phyloP scores from a whole-genome alignment of 352 stramenopile species.

The Pythium inflatum region DNA sequence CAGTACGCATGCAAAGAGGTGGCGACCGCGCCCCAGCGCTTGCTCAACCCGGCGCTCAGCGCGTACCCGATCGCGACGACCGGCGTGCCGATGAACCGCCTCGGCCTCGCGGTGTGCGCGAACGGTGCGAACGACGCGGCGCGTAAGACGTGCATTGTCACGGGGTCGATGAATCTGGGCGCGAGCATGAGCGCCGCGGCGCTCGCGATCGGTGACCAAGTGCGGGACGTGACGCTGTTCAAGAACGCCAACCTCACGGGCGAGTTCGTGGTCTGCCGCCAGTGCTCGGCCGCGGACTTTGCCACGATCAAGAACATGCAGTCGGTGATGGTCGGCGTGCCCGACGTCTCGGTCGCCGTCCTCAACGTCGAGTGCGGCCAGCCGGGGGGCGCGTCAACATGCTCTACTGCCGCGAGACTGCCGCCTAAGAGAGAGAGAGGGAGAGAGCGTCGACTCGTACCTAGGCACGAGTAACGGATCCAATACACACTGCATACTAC shows the following conservation, averaged over 20 bases:
- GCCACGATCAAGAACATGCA: background rate
- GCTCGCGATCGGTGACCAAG: background rate
- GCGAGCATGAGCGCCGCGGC: background rate
- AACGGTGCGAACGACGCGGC: background rate
- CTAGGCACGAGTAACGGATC: background rate
- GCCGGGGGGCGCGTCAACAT: background rate
- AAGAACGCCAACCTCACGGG: background rate
- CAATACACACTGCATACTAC: background rate
- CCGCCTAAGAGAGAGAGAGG: background rate
- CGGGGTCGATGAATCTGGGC: background rate
- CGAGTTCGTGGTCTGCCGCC: background rate
- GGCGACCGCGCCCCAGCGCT: background rate
- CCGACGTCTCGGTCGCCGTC: background rate
- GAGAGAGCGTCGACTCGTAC: background rate
- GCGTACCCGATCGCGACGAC: background rate
- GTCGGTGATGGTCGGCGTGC: background rate
- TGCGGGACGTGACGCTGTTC: slow-evolving; percentile 5
- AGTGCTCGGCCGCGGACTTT: background rate
- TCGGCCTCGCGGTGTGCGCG: background rate
- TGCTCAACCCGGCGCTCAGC: background rate
- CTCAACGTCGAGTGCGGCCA: background rate
- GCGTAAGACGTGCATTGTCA: background rate
- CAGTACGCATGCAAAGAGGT: background rate
- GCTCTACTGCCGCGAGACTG: slow-evolving; percentile 1
- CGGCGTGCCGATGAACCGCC: background rate